Evolutionary conservation across 495 filamentous ascomycete species (phyloP), one percentile per base, ranked within the genome.

Genomic region (Talaromyces ruber): DNA sequence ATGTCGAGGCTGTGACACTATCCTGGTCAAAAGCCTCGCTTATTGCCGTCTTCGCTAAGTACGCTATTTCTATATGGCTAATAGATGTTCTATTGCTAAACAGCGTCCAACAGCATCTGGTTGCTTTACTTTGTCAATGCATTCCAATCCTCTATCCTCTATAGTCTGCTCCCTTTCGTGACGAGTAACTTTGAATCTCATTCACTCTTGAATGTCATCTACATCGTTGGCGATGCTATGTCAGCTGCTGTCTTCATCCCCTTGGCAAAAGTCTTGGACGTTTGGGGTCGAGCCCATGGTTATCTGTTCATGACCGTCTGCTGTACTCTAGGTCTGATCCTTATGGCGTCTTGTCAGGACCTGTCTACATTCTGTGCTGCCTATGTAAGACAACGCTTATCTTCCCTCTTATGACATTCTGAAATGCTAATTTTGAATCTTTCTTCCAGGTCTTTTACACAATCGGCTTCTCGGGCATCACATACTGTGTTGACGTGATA

Each of bases 221-320:
- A 64, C 5, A 64, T 75, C 55, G 64, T 77, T 30, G 65, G 65
- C 18, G 65, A 65, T 64, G 63, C 86, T 58, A 82, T 87, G 59
- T 81, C 79, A 57, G 87, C 86, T 60, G 74, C 87, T 21, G 70
- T 77, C 47, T 86, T 83, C 61, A 73, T 89, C 29, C 79, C 86
- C 0, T 70, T 87, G 16, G 86, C 85, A 51, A 88, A 89, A 69
- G 72, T 89, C 54, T 71, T 88, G 64, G 84, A 90, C 65, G 72
- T 86, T 25, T 89, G 82, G 78, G 87, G 85, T 60, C 67, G 83
- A 68, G 61, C 81, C 65, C 67, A 79, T 58, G 77, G 74, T 30
- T 87, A 86, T 66, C 76, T 68, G 8, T 29, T 81, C 55, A 73
- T 75, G 72, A 66, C 74, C 0, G n/a, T 65, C 11, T 65, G 73